Base-by-base conservation (phyloP, 1,284 basidiomycete species). In the Apiotrichum domesticum region DNA sequence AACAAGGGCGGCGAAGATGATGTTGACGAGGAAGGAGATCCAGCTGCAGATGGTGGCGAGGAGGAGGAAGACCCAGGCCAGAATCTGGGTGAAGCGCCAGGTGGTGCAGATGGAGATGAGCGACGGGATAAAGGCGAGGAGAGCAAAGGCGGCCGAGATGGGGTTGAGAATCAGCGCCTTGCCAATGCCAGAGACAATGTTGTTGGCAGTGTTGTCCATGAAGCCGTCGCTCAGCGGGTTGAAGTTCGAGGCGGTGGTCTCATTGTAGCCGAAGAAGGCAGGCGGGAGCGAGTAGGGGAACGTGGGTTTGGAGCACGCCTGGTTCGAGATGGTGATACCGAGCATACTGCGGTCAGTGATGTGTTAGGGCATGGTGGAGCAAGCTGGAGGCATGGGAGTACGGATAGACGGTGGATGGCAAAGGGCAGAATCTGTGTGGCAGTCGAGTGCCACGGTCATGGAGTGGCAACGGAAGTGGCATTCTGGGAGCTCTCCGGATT, bases 91-190 rank as follows among this genome's bases (percentile, higher is more conserved):
- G 43, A 49, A 55, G 42, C 54, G 54, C 47, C 43, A 46, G 6
- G 34, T 35, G 29, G 54, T 46, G 54, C 54, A 55, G 29, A 55
- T 45, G 43, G 54, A 49, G 43, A 55, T 51, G 43, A 51, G 42
- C 43, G 54, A 51, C 13, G 54, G 54, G 54, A 55, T 55, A n/a
- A 55, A 39, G 14, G 48, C 48, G 35, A 55, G 41, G 6, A 55
- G 48, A 43, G 43, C 43, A 13, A 55, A 40, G 10, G 54, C 54
- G 37, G 54, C 54, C 1, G 54, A 35, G 54, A 55, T 50, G 29
- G 54, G 54, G 54, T 55, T 55, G 35, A 55, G 48, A 37, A 55
- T 55, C 35, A 51, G 48, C 6, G 47, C 54, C 54, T 55, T 55
- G 35, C 43, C 48, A 41, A 55, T 40, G 33, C 33, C 52, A 39